These are phyloP conservation scores for Heterobasidion occidentale DNA, from an alignment of 1,284 basidiomycete species.

Conservation along the genomic window DNA sequence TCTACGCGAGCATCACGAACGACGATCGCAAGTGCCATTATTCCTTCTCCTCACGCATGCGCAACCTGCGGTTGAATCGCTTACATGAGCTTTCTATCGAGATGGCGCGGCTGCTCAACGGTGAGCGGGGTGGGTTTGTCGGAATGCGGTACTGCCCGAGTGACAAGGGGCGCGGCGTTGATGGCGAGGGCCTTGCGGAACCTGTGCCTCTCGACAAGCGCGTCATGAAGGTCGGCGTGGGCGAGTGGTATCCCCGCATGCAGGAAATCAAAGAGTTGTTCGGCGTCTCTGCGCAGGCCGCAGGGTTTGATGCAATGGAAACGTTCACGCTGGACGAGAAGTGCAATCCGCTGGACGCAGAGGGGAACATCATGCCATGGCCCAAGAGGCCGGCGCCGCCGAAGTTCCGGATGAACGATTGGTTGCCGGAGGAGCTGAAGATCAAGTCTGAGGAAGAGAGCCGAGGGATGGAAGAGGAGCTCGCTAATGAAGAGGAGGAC, in stretches of 20 bases:
- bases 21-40: conserved; percentile 25
- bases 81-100: conserved; percentile 21
- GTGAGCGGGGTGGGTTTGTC: conserved; percentile 26
- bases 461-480: not conserved
- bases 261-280: conserved; percentile 27
- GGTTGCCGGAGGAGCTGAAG: not conserved
- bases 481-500: not conserved
- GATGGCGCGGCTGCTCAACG: conserved; percentile 20
- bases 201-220: conserved; percentile 24
- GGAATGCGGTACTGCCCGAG: conserved; percentile 24
- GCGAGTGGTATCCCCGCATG: conserved; percentile 24
- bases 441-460: not conserved
- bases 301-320: conserved; percentile 12
- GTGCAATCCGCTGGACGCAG: conserved; percentile 17
- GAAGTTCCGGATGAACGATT: not conserved
- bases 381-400: not conserved
- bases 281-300: conserved; percentile 21
- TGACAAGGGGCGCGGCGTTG: conserved; percentile 24
- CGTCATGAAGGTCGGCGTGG: conserved; percentile 26
- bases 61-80: conserved; percentile 27
- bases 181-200: conserved; percentile 26
- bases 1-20: conserved; percentile 22
- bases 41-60: conserved; percentile 28
- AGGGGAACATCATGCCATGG: conserved; percentile 9
- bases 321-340: conserved; percentile 23